Base-by-base conservation (phyloP, 768 basidiomycete species). In the Russula ochroleuca region DNA sequence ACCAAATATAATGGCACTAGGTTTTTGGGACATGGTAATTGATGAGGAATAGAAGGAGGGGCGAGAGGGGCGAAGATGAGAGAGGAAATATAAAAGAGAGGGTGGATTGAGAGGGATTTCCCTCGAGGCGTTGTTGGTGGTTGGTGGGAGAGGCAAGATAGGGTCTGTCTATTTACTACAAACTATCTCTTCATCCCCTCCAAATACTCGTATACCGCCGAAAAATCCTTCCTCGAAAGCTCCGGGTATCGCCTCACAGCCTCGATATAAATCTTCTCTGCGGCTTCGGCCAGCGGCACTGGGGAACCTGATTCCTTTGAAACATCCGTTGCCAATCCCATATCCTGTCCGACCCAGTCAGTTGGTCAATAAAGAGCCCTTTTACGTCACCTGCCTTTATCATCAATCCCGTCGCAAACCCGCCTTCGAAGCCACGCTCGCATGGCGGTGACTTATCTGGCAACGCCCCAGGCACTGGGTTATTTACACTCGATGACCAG, bases 401-500 rank as follows among this genome's bases (percentile, higher is more conserved):
- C 92, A 94, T 94, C 53, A 94, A 77, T 7, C 79, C 78, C 2
- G 88, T 90, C 6, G 89, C 89, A 73, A 94, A 95, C 2, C 94
- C 93, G 17, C 91, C 92, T 67, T 90, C 87, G 62, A 88, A 95
- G 49, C 86, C 83, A 47, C 87, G 81, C 73, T 90, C 88, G 70
- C 90, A 93, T 0, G 93, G 93, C 6, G 92, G 87, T 21, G 85
- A 83, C 72, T 85, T 85, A 56, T 78, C 85, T 8, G 83, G 81
- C 52, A 93, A 74, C 17, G 92, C 84, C 21, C 79, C 79, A 8
- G 87, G 91, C 25, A 92, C 92, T 6, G 93, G 93, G 70, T 95
- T 95, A 77, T 95, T 96, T 41, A 88, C 85, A 0, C 86, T 85
- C 28, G 87, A 86, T 17, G 91, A 81, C 91, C 92, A 93, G 70